A percentile compares a stretch with the other conserved stretches of the same genome.
Evolutionary conservation across 225 moss, liverwort and hornwort species (phyloP).

Genomic region (Climacium dendroides): DNA sequence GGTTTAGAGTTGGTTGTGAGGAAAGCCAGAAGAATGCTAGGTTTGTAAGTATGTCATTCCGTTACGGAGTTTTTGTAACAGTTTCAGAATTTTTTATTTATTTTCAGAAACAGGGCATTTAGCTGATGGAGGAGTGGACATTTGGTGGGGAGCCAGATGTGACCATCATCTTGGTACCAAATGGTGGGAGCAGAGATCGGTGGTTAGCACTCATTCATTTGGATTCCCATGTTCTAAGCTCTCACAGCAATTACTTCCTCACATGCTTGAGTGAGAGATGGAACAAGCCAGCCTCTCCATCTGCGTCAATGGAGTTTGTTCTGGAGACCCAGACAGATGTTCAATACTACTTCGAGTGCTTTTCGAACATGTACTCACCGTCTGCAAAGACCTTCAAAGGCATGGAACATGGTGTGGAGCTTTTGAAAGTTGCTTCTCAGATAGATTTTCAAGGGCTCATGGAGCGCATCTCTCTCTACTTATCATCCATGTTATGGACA

Average conservation of each 20-base stretch:
- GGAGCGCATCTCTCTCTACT: background rate
- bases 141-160: background rate
- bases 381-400: background rate
- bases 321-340: background rate
- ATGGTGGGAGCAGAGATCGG: background rate
- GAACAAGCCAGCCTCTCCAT: background rate
- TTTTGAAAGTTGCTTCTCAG: conserved; percentile 3
- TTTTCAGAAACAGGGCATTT: background rate
- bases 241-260: background rate
- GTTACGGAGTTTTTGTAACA: background rate
- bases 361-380: background rate
- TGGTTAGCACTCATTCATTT: background rate
- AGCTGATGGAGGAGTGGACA: background rate
- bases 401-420: background rate
- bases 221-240: background rate
- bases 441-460: background rate
- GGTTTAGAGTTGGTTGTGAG: background rate
- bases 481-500: background rate
- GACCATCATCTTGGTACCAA: background rate
- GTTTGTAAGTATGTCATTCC: too few relatives aligned
- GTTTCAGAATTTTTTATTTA: background rate
- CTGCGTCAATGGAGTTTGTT: background rate
- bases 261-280: background rate
- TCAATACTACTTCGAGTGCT: background rate
- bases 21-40: background rate